phyloP scores from a whole-genome alignment of 768 basidiomycete species.

The Zangia roseola region DNA sequence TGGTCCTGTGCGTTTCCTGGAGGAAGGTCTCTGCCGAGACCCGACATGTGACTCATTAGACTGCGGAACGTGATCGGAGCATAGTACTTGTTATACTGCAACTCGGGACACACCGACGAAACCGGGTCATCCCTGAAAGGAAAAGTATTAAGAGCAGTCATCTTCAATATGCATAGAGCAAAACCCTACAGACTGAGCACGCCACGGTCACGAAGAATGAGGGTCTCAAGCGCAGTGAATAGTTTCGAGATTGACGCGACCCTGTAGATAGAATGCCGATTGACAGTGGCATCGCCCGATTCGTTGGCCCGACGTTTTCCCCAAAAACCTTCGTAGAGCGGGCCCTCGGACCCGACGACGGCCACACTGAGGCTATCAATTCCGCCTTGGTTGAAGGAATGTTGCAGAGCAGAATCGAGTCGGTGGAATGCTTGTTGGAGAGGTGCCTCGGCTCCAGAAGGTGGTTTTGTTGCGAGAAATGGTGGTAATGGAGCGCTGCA shows the following conservation, averaged over 20 bases:
- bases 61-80: conserved; percentile 39
- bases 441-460: conserved; percentile 11
- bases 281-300: conserved; percentile 28
- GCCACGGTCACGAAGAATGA: conserved; percentile 48
- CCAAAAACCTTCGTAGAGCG: conserved; percentile 45
- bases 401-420: conserved; percentile 9
- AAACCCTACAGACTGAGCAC: conserved; percentile 35
- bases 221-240: conserved; percentile 47
- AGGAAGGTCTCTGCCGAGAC: conserved; percentile 36
- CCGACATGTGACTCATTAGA: conserved; percentile 41
- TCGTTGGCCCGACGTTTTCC: conserved; percentile 47
- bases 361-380: conserved; percentile 53
- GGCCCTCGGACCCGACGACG: conserved; percentile 44
- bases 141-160: not conserved
- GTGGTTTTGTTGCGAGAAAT: conserved; percentile 11
- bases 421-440: conserved; percentile 6
- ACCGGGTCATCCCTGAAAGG: conserved; percentile 48
- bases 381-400: conserved; percentile 28
- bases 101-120: conserved; percentile 26
- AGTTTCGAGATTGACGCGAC: conserved; percentile 54
- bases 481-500: conserved; percentile 19
- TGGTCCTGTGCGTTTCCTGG: conserved; percentile 27
- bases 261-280: conserved; percentile 49
- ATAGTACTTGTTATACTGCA: conserved; percentile 19
- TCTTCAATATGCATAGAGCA: not conserved